Base-by-base conservation (phyloP, 352 stramenopile species). In the Phytophthora uliginosa region DNA sequence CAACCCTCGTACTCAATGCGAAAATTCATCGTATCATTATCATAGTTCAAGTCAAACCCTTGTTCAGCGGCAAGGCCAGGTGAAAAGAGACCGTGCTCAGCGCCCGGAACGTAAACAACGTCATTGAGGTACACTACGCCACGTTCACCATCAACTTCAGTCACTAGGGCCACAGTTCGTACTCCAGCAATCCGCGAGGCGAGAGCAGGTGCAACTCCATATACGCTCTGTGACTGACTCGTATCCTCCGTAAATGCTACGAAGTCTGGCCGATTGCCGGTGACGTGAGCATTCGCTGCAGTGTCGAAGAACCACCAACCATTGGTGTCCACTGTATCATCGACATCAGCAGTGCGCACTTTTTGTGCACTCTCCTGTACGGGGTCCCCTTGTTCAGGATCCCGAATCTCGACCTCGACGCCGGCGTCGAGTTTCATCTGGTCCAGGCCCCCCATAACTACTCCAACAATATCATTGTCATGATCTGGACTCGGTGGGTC, bases 101-200 rank as follows among this genome's bases (percentile, higher is more conserved):
- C 56, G 5, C 56, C 36, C 6, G 56, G 56, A 24, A 62, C 56
- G 10, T 62, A 62, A 15, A 62, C 42, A 7, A 62, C 38, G 40
- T 62, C 56, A 24, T 62, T 53, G 7, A 62, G 36, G 38, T 38
- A 45, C 13, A 59, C 10, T 8, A 59, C 15, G 0, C 31, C 24
- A 22, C 26, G 60, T 17, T 54, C 28, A 33, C 33, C 34, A 66
- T 66, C 33, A 0, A 67, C 60, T 20, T 54, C 48, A 15, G 60
- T 59, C 15, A 54, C 20, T 33, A 67, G 10, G 4, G 36, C 10
- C 6, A 59, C 50, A 28, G 60, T 67, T 28, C 60, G 48, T 6
- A 59, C 59, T 12, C 59, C 59, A n/a, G 48, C 20, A 53, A 66
- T 59, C 2, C 24, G 40, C 26, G 42, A 64, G 9, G 42, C 58